Evolutionary conservation across 495 filamentous ascomycete species (phyloP).

Genomic region (Beverwykella pulmonaria): DNA sequence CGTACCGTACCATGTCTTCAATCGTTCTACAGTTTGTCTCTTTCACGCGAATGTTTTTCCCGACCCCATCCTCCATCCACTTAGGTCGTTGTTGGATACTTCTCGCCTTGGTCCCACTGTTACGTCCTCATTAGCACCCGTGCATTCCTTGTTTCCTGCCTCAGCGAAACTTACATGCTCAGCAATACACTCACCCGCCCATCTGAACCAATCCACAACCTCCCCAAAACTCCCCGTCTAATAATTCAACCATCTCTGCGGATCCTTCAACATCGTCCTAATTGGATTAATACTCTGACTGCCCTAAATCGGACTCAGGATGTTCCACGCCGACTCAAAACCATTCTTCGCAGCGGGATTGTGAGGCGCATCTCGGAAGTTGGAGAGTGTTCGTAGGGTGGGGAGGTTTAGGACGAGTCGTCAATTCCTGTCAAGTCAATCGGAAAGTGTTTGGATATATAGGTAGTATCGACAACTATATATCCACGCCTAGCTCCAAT

Average conservation of each 20-base stretch:
- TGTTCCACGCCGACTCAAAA: conserved; percentile 45
- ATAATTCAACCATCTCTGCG: conserved; percentile 49
- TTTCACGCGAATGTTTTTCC: too few species aligned
- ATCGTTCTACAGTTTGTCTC: not conserved
- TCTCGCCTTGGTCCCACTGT: conserved; percentile 44
- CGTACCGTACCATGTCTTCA: too few species aligned
- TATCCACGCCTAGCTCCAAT: not conserved
- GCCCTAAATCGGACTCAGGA: conserved; percentile 45
- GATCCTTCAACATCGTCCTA: conserved; percentile 40
- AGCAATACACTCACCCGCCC: conserved; percentile 49
- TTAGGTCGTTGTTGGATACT: conserved; percentile 27
- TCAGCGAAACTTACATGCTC: conserved; percentile 45
- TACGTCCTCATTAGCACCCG: not conserved
- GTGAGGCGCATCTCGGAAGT: conserved; percentile 21
- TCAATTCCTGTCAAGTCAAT: too few species aligned
- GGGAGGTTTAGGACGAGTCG: too few species aligned
- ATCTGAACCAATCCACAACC: conserved; percentile 48
- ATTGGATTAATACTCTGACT: conserved; percentile 38
- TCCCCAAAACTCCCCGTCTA: conserved; percentile 31
- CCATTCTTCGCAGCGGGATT: conserved; percentile 47
- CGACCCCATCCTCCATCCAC: not conserved
- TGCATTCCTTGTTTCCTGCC: not conserved
- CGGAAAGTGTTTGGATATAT: too few species aligned
- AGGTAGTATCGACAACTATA: not conserved
- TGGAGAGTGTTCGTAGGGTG: too few species aligned